These are phyloP conservation scores for Phaeosphaeria sp. DNA, from an alignment of 2,329 filamentous ascomycete genomes.

Conservation along the genomic window DNA sequence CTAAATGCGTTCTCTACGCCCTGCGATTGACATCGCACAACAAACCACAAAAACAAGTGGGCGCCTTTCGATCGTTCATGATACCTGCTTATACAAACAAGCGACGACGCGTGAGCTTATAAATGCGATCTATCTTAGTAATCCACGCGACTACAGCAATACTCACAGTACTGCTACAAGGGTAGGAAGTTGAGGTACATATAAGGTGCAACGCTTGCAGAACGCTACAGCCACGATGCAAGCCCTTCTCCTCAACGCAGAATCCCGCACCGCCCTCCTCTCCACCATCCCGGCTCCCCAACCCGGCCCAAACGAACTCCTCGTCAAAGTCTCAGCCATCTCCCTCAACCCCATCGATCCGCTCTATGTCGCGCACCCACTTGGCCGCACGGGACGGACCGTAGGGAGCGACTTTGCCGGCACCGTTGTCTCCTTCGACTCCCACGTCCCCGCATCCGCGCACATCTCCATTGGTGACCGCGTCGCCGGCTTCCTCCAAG, in stretches of 20 bases:
- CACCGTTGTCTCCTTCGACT: conserved; percentile 22
- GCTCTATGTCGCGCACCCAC: conserved; percentile 46
- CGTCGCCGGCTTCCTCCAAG: conserved; percentile 54
- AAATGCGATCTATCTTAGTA: not conserved
- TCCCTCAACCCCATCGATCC: conserved; percentile 43
- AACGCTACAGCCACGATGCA: conserved; percentile 17
- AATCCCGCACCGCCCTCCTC: conserved; percentile 17
- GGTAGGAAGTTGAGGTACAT: too few relatives aligned
- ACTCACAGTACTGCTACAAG: too few relatives aligned
- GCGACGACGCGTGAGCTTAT: not conserved
- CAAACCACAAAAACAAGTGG: not conserved
- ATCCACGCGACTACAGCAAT: not conserved
- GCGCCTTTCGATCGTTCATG: not conserved
- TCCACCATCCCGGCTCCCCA: conserved; percentile 11
- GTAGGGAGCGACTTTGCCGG: conserved; percentile 55
- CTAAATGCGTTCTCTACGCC: too few relatives aligned
- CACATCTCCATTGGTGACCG: conserved; percentile 33
- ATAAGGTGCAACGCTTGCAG: too few relatives aligned
- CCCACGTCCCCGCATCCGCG: conserved; percentile 12
- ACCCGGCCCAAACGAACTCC: conserved; percentile 22
- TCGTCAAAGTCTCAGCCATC: conserved; percentile 32
- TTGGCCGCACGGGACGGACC: conserved; percentile 40
- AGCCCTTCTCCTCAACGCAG: conserved; percentile 27
- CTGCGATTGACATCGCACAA: not conserved
- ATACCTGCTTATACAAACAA: too few relatives aligned